Percentiles rank a stretch among this genome's conserved stretches.
Evolutionary conservation across 192 early-diverging fungal species (phyloP).

Genomic region (Ramicandelaber brevisporus): DNA sequence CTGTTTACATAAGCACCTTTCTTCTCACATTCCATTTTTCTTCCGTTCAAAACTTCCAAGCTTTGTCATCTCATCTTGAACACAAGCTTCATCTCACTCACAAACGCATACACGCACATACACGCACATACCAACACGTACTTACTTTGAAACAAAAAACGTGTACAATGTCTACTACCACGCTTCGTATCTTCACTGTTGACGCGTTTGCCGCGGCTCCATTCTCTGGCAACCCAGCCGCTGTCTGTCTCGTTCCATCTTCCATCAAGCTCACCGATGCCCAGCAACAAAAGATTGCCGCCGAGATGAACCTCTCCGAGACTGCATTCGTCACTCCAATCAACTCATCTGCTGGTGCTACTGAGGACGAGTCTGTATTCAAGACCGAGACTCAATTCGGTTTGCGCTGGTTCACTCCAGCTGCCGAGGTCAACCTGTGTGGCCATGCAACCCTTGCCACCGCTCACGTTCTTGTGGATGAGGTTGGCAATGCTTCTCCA

Average conservation of each 20-base stretch:
- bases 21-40: no score
- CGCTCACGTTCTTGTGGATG: conserved; percentile 9
- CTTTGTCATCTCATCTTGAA: no score
- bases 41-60: no score
- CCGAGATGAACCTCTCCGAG: conserved; percentile 18
- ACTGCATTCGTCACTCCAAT: conserved; percentile 14
- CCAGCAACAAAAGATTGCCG: conserved; percentile 6
- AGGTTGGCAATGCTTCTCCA: conserved; percentile 3
- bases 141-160: no score
- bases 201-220: conserved; percentile 8
- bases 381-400: background rate
- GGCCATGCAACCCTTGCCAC: conserved; percentile 15
- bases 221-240: conserved; percentile 17
- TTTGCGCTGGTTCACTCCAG: conserved; percentile 5
- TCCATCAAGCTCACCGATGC: conserved; percentile 2
- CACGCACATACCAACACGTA: no score
- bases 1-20: no score
- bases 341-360: no score
- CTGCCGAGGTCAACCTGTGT: conserved; percentile 4
- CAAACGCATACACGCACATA: no score
- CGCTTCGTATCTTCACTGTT: conserved; percentile 11
- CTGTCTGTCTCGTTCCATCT: conserved; percentile 7
- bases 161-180: no score
- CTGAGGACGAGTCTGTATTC: no score
- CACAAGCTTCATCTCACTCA: no score